A percentile compares a stretch with the other conserved stretches of the same genome.
Conservation (phyloP, 1,284 basidiomycete genomes). For the Apiotrichum laibachii region DNA sequence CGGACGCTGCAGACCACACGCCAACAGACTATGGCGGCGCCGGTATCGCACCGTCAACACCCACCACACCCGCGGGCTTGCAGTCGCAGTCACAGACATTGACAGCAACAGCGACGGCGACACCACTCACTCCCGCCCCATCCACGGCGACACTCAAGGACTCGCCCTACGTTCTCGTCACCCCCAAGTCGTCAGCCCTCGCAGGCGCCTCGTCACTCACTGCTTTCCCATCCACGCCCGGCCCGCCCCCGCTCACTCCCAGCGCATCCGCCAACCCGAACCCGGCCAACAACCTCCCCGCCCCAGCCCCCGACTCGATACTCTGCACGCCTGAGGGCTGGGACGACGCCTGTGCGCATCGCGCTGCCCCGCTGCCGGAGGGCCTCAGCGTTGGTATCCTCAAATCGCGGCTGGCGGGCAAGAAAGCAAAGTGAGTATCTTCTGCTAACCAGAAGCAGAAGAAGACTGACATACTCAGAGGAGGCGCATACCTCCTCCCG, state of each 20-base stretch:
- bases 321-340: constrained; percentile 20
- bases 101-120: background rate
- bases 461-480: constrained; percentile 43
- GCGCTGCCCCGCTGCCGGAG: constrained; percentile 57
- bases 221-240: constrained; percentile 11
- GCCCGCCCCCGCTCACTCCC: constrained; percentile 17
- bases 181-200: constrained; percentile 5
- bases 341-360: constrained; percentile 18
- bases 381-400: constrained; percentile 63
- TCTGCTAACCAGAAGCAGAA: background rate
- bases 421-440: constrained; percentile 73
- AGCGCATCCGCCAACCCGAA: constrained; percentile 11
- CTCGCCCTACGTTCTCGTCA: constrained; percentile 2
- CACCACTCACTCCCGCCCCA: background rate
- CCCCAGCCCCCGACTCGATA: constrained; percentile 11
- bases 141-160: constrained; percentile 1
- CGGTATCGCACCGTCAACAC: constrained; percentile 1
- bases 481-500: constrained; percentile 73
- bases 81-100: background rate
- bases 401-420: constrained; percentile 66
- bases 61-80: background rate
- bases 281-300: constrained; percentile 11
- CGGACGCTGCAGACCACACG: background rate
- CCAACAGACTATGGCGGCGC: background rate
- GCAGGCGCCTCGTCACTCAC: no score